Base-by-base conservation (phyloP, 1,284 basidiomycete genomes). In the Naganishia cerealis region DNA sequence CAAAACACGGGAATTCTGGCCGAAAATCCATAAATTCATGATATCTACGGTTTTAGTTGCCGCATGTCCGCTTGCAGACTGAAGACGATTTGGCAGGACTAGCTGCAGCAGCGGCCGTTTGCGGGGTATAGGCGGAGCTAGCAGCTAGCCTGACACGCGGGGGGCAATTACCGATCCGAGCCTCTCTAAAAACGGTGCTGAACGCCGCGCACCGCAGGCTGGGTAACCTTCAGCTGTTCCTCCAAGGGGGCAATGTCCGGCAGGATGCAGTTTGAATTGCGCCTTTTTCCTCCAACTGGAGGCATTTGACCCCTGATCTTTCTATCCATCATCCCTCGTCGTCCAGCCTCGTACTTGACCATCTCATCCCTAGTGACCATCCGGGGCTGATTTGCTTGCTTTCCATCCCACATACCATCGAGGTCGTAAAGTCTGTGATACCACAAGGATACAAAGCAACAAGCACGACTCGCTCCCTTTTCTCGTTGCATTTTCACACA, bases 251-350 rank as follows among this genome's bases (percentile, higher is more conserved):
- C 29, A 50, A 50, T 50, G 21, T 3, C 46, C 46, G 46, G 21
- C 46, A 50, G n/a, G 46, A 24, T 50, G 24, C 46, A 24, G n/a
- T n/a, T 15, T 50, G 12, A 10, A 9, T 8, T 50, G 21, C 10
- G 46, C 46, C 46, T 50, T 50, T 50, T 50, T 24, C 46, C 8
- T 50, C 46, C n/a, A 50, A 50, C 46, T 50, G 46, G 46, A 33
- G 46, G 46, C 46, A 24, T 50, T 21, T 50, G 16, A 46, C 2
- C 21, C 24, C 46, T 50, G n/a, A 50, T 50, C 46, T 50, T 21
- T 50, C 46, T 50, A 13, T n/a, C n/a, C n/a, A 50, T 24, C n/a
- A 9, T 50, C 46, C 24, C 24, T 24, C 46, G n/a, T 50, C 13
- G 46, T 50, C 21, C n/a, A 50, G 46, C 46, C 46, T 50, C n/a